Evolutionary conservation across 371 early-diverging fungal species (phyloP).

Genomic region (Zychaea mexicana): DNA sequence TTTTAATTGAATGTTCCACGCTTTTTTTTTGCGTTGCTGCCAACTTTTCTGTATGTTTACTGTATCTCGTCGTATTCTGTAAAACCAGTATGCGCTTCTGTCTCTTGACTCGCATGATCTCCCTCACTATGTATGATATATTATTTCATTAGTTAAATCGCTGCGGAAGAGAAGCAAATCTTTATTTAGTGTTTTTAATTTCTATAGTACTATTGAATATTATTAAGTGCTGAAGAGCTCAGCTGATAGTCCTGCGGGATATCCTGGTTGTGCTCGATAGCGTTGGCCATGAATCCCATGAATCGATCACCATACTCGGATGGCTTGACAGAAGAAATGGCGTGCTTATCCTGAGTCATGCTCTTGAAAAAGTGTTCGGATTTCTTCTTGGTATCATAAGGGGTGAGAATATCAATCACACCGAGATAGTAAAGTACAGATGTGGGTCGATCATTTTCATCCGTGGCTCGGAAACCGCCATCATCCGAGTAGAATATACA

Average conservation of each 20-base stretch:
- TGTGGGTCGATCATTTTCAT: slow-evolving; percentile 62
- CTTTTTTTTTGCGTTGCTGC: no score
- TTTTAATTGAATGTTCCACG: no score
- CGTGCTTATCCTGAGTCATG: slow-evolving; percentile 72
- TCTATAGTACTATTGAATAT: neutral
- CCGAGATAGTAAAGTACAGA: slow-evolving; percentile 89
- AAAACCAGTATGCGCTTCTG: no score
- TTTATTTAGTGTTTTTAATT: no score
- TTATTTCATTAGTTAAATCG: no score
- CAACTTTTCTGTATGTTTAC: no score
- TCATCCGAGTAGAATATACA: slow-evolving; percentile 89
- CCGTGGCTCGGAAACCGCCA: slow-evolving; percentile 87
- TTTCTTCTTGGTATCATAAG: slow-evolving; percentile 84
- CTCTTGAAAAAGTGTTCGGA: slow-evolving; percentile 87
- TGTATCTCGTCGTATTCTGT: no score
- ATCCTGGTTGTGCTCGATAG: slow-evolving; percentile 29
- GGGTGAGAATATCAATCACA: slow-evolving; percentile 95
- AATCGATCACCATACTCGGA: slow-evolving; percentile 83
- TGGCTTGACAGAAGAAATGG: slow-evolving; percentile 90
- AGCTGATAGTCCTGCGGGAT: slow-evolving; percentile 33
- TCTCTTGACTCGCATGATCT: no score
- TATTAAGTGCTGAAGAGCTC: neutral
- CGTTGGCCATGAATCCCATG: slow-evolving; percentile 69
- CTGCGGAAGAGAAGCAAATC: no score
- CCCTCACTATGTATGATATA: no score